Conservation (phyloP, 805 yeast genomes). For the Myxozyma geophila region DNA sequence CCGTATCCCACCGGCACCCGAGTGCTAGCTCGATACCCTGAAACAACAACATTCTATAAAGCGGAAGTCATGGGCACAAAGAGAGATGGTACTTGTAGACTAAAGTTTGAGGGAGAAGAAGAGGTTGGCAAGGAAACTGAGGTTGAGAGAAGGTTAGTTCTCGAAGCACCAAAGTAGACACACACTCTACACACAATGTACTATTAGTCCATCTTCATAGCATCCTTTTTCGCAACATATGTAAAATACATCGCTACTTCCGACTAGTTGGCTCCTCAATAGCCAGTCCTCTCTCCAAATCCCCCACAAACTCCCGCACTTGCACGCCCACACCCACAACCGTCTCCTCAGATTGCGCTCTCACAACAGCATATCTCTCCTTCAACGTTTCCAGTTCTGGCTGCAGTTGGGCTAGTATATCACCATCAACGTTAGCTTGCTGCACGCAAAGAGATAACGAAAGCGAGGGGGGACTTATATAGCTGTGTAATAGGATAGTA, state of each 20-base stretch:
- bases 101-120: constrained; percentile 95
- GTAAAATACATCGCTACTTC: neutral
- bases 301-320: constrained; percentile 19
- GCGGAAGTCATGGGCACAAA: constrained; percentile 85
- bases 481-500: constrained; percentile 28
- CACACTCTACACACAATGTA: neutral
- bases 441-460: neutral
- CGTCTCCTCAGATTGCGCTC: constrained; percentile 17
- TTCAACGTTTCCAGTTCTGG: constrained; percentile 16
- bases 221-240: neutral
- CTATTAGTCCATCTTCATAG: too few species aligned
- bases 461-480: constrained; percentile 20
- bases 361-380: constrained; percentile 4
- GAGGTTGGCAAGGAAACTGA: constrained; percentile 95
- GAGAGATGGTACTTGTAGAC: constrained; percentile 74
- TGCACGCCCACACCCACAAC: constrained; percentile 24
- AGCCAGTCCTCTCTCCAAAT: constrained; percentile 20
- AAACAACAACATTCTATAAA: constrained; percentile 94
- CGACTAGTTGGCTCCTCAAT: constrained; percentile 12
- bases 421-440: neutral
- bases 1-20: constrained; percentile 75
- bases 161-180: constrained; percentile 54
- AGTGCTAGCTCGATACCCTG: constrained; percentile 94
- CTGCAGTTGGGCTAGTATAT: constrained; percentile 14
- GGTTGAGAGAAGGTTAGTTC: constrained; percentile 80